Conservation (phyloP, 768 basidiomycete species). For the Xerocomellus chrysenteron region DNA sequence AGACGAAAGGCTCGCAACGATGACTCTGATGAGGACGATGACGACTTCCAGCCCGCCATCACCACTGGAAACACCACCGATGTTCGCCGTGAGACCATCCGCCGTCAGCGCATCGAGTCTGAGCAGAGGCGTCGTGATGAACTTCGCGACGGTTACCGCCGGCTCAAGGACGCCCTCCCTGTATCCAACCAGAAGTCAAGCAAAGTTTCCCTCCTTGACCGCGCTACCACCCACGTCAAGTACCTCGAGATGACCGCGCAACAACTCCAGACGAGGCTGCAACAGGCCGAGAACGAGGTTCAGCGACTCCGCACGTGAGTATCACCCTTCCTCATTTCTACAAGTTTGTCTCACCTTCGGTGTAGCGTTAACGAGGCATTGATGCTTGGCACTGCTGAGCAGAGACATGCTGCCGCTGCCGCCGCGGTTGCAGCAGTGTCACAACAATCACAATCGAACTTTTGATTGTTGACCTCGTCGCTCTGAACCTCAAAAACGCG, state of each 20-base stretch:
- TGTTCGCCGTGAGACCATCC: conserved; percentile 85
- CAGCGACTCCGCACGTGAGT: conserved; percentile 67
- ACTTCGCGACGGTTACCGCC: conserved; percentile 87
- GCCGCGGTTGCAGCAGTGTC: conserved; percentile 56
- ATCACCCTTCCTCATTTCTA: neutral
- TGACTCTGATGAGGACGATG: conserved; percentile 70
- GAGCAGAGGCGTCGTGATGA: conserved; percentile 92
- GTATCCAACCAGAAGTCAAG: conserved; percentile 89
- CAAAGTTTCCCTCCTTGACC: conserved; percentile 88
- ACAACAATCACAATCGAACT: conserved; percentile 38
- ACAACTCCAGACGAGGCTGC: conserved; percentile 72
- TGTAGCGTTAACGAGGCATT: conserved; percentile 80
- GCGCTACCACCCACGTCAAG: conserved; percentile 84
- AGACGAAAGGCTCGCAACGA: conserved; percentile 54
- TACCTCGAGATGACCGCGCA: conserved; percentile 80
- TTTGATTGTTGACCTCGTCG: conserved; percentile 42
- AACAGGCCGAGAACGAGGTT: conserved; percentile 78
- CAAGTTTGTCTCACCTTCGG: neutral
- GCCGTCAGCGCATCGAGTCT: conserved; percentile 90
- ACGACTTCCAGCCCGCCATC: conserved; percentile 64
- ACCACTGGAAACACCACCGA: conserved; percentile 50
- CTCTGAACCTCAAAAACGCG: conserved; percentile 24
- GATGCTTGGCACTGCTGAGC: conserved; percentile 82
- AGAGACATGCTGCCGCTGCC: conserved; percentile 58
- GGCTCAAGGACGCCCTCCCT: conserved; percentile 88